Conservation (phyloP, 78 protist genomes). For the Protostelium mycophagum region DNA sequence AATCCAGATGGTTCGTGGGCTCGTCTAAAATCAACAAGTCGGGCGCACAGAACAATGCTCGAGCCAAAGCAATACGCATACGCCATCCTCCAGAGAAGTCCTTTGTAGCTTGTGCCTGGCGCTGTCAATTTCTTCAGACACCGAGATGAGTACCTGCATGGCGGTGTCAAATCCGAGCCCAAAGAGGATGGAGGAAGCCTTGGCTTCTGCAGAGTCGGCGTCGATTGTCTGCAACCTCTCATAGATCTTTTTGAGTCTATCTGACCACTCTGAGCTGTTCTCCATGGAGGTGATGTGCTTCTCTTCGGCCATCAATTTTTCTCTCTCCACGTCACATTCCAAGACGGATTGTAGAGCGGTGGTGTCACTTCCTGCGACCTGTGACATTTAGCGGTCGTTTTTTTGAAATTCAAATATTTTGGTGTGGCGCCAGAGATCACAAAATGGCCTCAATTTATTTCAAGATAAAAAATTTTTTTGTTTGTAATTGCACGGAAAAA, state of each 20-base stretch:
- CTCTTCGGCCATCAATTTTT: constrained; percentile 69
- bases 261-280: constrained; percentile 21
- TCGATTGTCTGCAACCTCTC: constrained; percentile 70
- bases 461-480: too few relatives aligned
- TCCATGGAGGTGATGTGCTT: constrained; percentile 31
- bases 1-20: constrained; percentile 94
- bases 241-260: constrained; percentile 30
- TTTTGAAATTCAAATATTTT: neutral
- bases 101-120: constrained; percentile 36
- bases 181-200: constrained; percentile 68
- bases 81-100: constrained; percentile 90
- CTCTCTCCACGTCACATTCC: constrained; percentile 78
- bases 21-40: constrained; percentile 93
- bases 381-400: neutral
- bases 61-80: constrained; percentile 86
- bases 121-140: neutral
- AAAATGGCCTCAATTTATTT: too few relatives aligned
- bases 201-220: constrained; percentile 67
- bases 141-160: constrained; percentile 28
- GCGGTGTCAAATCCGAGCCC: constrained; percentile 85
- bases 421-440: too few relatives aligned
- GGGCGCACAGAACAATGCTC: constrained; percentile 91
- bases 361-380: constrained; percentile 56
- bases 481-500: too few relatives aligned
- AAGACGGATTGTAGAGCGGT: constrained; percentile 78